Evolutionary conservation across 2,329 filamentous ascomycete species (phyloP), one percentile per base, ranked within the genome.

Genomic region (Amauroascus niger): DNA sequence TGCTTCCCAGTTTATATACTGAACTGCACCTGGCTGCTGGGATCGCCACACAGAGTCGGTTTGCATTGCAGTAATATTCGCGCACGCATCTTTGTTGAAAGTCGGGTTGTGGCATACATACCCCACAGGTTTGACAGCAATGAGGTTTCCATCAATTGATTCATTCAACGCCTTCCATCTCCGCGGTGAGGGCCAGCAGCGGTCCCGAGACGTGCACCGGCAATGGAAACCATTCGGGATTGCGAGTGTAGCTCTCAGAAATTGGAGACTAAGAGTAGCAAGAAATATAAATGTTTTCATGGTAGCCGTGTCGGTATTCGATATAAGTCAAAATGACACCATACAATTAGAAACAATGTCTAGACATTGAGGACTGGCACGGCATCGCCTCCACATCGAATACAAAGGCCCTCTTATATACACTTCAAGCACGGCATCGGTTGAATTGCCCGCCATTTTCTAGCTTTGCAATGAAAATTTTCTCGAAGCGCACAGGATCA

Each of bases 111-210:
- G 79, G 60, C 80, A 83, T 0, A 74, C 67, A 1, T 72, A 63
- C 0, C 72, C 80, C 2, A 81, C 60, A 0, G 81, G 80, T 1
- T 75, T 65, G 0, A 76, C 80, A 9, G 72, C 69, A 40, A 83
- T 68, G 26, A 83, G 66, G 3, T 67, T 69, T 0, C 77, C 79
- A 20, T 68, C 66, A 1, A 82, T 67, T 0, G 79, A 74, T 13
- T 62, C 52, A 60, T 83, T 81, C 49, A 84, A 72, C 0, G 60
- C 52, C 6, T 66, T 59, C 80, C 80, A 84, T 4, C 65, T 63
- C 1, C 60, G 44, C 0, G 58, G 20, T 0, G 66, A 64, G 0
- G 81, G 81, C 79, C 80, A 84, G 61, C 71, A 74, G 0, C 57
- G n/a, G 53, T 82, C 76, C 14, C 73, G 74, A 0, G 80, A 79